Base-by-base conservation (phyloP, 768 basidiomycete species). In the Suillus clintonianus region DNA sequence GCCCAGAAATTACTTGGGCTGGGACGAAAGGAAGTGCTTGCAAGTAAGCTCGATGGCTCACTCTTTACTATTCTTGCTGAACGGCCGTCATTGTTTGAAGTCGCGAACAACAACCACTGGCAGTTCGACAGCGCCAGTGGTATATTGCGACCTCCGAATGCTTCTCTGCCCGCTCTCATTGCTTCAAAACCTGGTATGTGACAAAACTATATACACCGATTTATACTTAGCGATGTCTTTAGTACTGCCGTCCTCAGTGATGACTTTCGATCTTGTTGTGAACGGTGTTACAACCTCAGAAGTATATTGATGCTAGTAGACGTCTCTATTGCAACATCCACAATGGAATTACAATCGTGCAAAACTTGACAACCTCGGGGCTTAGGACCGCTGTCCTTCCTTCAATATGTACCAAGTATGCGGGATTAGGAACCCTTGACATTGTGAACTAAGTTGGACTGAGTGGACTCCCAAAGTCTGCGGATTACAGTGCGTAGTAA, bases 1-100 rank as follows among this genome's bases (percentile, higher is more conserved):
- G 87, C 85, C 14, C 81, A 85, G 66, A 73, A 66, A 32, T 91
- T 90, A 70, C 79, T 91, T 47, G 86, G 87, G 27, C 73, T 86
- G 19, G 60, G 72, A 6, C 43, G 60, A 1, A 76, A 81, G 14
- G 68, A 74, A 50, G 65, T 81, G 3, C 60, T 79, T 34, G 51
- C 71, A 39, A 67, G 81, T 80, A 67, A 22, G 74, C 61, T 36
- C 9, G 7, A 27, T 48, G 24, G 5, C 11, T 19, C 6, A 30
- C 3, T 7, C 14, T 27, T 3, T 43, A 27, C 15, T 17, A 37
- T 30, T 59, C 51, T 57, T 57, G n/a, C 43, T 19, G 30, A 59
- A 41, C 9, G 14, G 8, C 10, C 8, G 36, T 48, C 9, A 42
- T 48, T 62, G 39, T 30, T 24, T 27, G 17, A 43, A 87, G 87